Percentiles rank a stretch among this genome's conserved stretches.
phyloP scores from a whole-genome alignment of 441 rosid species.

The Raphanus hybrid region DNA sequence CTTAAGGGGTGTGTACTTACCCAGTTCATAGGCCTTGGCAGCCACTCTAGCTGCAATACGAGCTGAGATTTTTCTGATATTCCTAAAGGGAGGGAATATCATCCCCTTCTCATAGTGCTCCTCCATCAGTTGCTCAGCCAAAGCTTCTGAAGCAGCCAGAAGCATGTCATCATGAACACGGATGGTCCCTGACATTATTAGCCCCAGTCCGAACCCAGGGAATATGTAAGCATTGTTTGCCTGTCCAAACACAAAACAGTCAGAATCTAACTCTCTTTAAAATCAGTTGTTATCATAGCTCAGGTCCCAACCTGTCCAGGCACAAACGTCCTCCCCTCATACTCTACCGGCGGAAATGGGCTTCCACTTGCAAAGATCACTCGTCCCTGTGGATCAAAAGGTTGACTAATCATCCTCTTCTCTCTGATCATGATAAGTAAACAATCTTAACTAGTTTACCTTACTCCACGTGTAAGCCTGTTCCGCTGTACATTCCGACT shows the following conservation, averaged over 20 bases:
- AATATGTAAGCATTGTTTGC: conserved; percentile 5
- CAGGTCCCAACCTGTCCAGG: not conserved
- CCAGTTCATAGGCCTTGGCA: conserved; percentile 1
- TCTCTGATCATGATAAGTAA: not conserved
- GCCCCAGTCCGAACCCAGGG: conserved; percentile 12
- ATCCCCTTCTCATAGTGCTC: conserved; percentile 10
- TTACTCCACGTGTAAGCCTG: not conserved
- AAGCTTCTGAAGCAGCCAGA: conserved; percentile 7
- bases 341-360: conserved; percentile 2
- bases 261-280: not conserved
- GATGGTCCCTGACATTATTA: conserved; percentile 6
- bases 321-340: not conserved
- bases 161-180: conserved; percentile 10
- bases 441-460: not conserved
- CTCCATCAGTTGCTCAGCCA: not conserved
- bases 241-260: not conserved
- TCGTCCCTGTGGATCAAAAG: not conserved
- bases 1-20: not conserved
- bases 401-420: not conserved
- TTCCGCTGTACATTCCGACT: conserved; percentile 6
- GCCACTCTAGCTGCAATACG: conserved; percentile 4
- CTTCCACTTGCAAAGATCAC: conserved; percentile 6
- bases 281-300: not conserved
- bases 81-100: not conserved
- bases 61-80: conserved; percentile 9